phyloP scores from a whole-genome alignment of 176 grass and related monocot genomes.

The sorghum (Sorghum bicolor) region DNA sequence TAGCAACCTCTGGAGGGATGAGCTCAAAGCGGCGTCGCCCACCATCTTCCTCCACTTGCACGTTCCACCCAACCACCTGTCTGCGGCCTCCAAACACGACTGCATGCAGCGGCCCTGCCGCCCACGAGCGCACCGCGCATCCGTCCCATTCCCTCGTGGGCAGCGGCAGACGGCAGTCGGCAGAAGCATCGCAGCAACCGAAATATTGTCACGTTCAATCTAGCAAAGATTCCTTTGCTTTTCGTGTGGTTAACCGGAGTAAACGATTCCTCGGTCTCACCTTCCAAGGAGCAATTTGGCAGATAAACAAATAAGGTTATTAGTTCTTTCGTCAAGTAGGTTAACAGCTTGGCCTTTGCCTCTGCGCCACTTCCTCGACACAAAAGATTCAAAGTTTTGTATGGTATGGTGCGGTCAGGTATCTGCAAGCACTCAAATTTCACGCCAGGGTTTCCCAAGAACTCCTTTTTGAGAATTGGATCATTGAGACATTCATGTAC shows the following conservation, averaged over 20 bases:
- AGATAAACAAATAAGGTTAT: background rate
- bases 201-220: background rate
- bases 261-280: background rate
- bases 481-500: background rate
- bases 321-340: background rate
- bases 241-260: background rate
- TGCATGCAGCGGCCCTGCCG: no score
- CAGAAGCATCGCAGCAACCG: background rate
- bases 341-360: slow-evolving; percentile 15
- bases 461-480: background rate
- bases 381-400: background rate
- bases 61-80: no score
- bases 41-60: background rate
- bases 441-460: background rate
- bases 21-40: no score
- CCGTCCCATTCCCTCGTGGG: background rate
- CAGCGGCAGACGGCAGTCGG: background rate
- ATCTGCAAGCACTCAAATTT: background rate
- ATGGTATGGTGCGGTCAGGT: background rate
- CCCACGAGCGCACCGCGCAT: no score
- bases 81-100: background rate
- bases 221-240: background rate
- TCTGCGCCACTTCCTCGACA: background rate
- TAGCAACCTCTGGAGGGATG: no score
- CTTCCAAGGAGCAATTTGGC: background rate